Percentiles rank a stretch among this genome's conserved stretches.
Conservation (phyloP, 371 early-diverging fungal species). For the Rhizomucor pusillus region DNA sequence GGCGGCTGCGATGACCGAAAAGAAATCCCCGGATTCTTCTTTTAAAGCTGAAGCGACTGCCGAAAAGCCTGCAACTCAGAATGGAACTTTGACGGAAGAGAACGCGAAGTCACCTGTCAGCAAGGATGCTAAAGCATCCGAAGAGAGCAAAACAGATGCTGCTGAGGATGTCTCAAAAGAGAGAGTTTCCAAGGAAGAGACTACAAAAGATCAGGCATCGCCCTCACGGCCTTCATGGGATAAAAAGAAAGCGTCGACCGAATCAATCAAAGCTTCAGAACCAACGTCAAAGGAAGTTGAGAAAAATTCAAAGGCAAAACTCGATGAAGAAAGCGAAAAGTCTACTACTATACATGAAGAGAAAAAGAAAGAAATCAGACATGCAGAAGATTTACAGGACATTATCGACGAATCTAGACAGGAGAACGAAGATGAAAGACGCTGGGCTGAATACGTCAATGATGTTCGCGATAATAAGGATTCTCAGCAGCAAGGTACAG, state of each 20-base stretch:
- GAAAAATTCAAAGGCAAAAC: neutral
- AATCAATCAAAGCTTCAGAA: too few species aligned
- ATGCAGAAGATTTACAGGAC: neutral
- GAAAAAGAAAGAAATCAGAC: neutral
- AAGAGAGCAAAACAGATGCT: neutral
- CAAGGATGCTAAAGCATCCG: too few species aligned
- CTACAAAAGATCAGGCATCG: neutral
- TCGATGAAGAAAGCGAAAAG: too few species aligned
- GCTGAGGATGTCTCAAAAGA: neutral
- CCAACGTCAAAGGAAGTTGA: neutral
- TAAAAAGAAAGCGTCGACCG: too few species aligned
- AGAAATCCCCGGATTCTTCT: neutral
- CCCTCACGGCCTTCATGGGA: neutral
- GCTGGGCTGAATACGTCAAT: slow-evolving; percentile 10
- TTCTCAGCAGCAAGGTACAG: neutral
- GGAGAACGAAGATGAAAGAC: slow-evolving; percentile 8
- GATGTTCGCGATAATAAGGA: slow-evolving; percentile 6
- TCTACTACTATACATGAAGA: too few species aligned
- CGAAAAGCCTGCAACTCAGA: neutral
- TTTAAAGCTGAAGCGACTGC: neutral
- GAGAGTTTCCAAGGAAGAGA: neutral
- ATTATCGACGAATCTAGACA: neutral
- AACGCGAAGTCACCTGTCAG: too few species aligned
- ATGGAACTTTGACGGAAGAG: too few species aligned
- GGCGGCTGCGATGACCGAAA: slow-evolving; percentile 11